Evolutionary conservation across 2,329 filamentous ascomycete genomes (phyloP).

Genomic region (Aspergillus sp.): DNA sequence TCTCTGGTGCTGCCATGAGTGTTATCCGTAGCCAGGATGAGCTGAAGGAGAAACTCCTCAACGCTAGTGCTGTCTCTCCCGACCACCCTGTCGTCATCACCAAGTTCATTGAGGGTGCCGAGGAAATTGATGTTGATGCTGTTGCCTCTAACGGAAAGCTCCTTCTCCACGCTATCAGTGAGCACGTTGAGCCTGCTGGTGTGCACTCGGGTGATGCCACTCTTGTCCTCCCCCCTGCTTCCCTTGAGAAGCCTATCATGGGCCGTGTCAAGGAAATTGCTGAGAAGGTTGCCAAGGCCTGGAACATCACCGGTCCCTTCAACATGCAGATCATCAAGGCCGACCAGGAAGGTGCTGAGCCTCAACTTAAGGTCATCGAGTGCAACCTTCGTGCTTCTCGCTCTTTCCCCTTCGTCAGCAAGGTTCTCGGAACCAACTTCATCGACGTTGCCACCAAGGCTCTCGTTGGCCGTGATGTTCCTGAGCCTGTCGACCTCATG

Average conservation of each 20-base stretch:
- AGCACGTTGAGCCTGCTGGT: conserved; percentile 95
- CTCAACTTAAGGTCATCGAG: conserved; percentile 91
- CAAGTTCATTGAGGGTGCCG: conserved; percentile 94
- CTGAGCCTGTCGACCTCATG: conserved; percentile 86
- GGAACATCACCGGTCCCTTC: conserved; percentile 96
- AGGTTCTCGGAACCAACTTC: conserved; percentile 95
- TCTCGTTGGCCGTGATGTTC: conserved; percentile 80
- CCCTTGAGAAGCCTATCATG: conserved; percentile 75
- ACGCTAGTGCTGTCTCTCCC: conserved; percentile 84
- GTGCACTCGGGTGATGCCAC: conserved; percentile 98
- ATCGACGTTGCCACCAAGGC: conserved; percentile 94
- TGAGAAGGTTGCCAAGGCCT: conserved; percentile 92
- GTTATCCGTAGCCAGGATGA: conserved; percentile 87
- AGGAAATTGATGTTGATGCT: conserved; percentile 95
- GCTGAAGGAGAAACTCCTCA: conserved; percentile 90
- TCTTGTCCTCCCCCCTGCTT: conserved; percentile 82
- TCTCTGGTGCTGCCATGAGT: conserved; percentile 97
- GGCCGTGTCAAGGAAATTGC: conserved; percentile 92
- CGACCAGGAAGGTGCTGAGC: conserved; percentile 70
- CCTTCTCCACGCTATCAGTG: conserved; percentile 85
- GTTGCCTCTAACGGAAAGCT: conserved; percentile 85
- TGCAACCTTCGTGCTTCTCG: conserved; percentile 97
- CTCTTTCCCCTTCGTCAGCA: conserved; percentile 97
- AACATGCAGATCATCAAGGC: conserved; percentile 99
- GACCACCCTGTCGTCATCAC: conserved; percentile 98